A percentile compares a stretch with the other conserved stretches of the same genome.
Conservation (phyloP, 768 basidiomycete species). For the Tylopilus plumbeoviolaceoides region DNA sequence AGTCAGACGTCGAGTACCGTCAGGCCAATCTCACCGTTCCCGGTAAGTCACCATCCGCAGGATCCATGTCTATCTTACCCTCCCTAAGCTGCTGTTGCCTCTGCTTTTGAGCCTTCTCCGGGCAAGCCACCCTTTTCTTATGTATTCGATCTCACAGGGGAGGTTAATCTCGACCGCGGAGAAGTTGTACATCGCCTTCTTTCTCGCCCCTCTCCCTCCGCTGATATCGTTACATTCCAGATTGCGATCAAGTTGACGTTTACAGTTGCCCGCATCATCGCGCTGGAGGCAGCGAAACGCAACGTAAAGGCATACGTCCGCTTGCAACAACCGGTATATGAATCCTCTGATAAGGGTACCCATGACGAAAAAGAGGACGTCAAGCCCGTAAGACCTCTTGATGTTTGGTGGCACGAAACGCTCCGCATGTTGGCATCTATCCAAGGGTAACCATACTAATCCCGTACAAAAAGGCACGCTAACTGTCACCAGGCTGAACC, state of each 20-base stretch:
- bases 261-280: constrained; percentile 62
- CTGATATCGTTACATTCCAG: constrained; percentile 34
- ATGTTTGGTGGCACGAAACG: constrained; percentile 89
- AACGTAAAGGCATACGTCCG: constrained; percentile 78
- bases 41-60: constrained; percentile 38
- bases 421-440: constrained; percentile 71
- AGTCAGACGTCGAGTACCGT: constrained; percentile 70
- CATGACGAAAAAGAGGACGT: constrained; percentile 71
- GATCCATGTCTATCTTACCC: constrained; percentile 10
- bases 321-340: constrained; percentile 74
- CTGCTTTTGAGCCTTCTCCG: constrained; percentile 67
- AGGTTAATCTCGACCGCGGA: constrained; percentile 68
- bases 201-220: neutral
- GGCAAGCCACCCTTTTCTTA: constrained; percentile 69
- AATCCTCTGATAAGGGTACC: constrained; percentile 60
- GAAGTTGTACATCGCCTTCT: constrained; percentile 53
- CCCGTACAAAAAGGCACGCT: neutral
- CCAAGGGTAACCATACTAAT: constrained; percentile 46
- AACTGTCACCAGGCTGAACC: constrained; percentile 55
- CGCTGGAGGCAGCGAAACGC: constrained; percentile 73
- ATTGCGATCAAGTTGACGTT: constrained; percentile 78
- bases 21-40: constrained; percentile 78
- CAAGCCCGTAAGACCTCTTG: constrained; percentile 65
- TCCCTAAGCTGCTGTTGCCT: constrained; percentile 56
- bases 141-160: constrained; percentile 85